These are phyloP conservation scores for Esteya vermicola DNA, from an alignment of 2,329 filamentous ascomycete genomes.

Conservation along the genomic window DNA sequence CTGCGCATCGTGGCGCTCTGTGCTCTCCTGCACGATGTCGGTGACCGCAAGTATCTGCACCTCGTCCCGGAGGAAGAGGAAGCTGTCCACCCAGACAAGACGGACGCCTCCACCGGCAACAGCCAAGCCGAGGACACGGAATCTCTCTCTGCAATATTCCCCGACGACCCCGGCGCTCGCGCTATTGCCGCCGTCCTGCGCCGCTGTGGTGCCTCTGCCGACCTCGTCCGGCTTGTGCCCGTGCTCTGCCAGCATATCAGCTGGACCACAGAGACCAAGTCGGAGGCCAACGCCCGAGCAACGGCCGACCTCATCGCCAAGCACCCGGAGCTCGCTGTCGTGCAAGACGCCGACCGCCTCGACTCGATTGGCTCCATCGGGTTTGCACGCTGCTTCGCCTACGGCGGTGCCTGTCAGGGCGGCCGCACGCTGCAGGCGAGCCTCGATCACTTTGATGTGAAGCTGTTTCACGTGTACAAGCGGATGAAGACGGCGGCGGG, in stretches of 20 bases:
- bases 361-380: constrained; percentile 83
- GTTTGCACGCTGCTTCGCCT: constrained; percentile 65
- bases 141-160: background rate
- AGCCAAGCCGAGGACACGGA: background rate
- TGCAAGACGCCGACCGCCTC: constrained; percentile 87
- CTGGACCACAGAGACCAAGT: constrained; percentile 57
- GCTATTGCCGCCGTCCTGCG: constrained; percentile 7
- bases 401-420: constrained; percentile 46
- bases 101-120: constrained; percentile 44
- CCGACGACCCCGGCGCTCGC: constrained; percentile 4
- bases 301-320: constrained; percentile 46
- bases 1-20: constrained; percentile 48
- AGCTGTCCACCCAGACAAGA: constrained; percentile 40
- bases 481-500: constrained; percentile 52
- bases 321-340: constrained; percentile 65
- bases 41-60: constrained; percentile 66
- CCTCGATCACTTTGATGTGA: constrained; percentile 64
- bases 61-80: too few relatives aligned
- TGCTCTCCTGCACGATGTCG: constrained; percentile 75
- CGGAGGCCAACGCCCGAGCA: constrained; percentile 47
- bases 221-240: constrained; percentile 26
- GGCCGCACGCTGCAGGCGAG: constrained; percentile 42
- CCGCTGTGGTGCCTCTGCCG: constrained; percentile 37
- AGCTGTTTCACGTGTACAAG: constrained; percentile 49
- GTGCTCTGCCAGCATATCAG: constrained; percentile 56